These are phyloP conservation scores for Rhodotorula glutinis DNA, from an alignment of 1,284 basidiomycete species.

Conservation along the genomic window DNA sequence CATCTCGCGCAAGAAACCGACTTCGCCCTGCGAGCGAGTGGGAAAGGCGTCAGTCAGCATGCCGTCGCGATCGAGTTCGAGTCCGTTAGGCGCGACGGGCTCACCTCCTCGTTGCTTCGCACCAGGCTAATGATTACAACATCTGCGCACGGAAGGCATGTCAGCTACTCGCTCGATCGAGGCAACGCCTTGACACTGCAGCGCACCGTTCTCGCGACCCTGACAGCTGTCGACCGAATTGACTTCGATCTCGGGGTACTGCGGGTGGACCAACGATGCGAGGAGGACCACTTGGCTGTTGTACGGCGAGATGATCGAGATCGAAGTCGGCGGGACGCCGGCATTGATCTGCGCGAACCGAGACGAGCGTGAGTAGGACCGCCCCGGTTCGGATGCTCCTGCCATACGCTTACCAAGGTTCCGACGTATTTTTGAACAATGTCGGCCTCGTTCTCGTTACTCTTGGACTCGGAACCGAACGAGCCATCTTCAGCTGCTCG, in stretches of 20 bases:
- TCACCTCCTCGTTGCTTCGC: constrained; percentile 62
- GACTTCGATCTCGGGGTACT: constrained; percentile 73
- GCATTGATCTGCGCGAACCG: constrained; percentile 56
- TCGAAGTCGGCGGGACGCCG: constrained; percentile 69
- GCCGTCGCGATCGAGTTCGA: not conserved
- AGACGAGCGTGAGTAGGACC: not conserved
- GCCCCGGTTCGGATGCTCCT: not conserved
- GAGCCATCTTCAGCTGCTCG: constrained; percentile 51
- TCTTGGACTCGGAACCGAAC: constrained; percentile 74
- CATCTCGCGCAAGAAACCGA: constrained; percentile 88
- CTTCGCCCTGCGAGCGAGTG: constrained; percentile 62
- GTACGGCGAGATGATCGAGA: constrained; percentile 91
- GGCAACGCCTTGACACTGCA: too few relatives aligned
- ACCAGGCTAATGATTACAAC: constrained; percentile 85
- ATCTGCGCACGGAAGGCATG: constrained; percentile 88
- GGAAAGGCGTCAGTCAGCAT: not conserved
- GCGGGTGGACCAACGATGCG: constrained; percentile 66
- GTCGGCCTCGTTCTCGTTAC: constrained; percentile 88
- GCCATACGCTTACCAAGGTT: constrained; percentile 3
- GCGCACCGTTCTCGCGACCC: constrained; percentile 62
- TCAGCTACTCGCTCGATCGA: too few relatives aligned
- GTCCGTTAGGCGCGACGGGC: too few relatives aligned
- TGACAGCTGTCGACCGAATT: constrained; percentile 92
- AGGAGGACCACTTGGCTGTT: constrained; percentile 85
- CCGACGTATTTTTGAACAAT: constrained; percentile 26